Evolutionary conservation across 78 protist species (phyloP), one percentile per base, ranked within the genome.

Genomic region (Dictyostelium firmibasis): DNA sequence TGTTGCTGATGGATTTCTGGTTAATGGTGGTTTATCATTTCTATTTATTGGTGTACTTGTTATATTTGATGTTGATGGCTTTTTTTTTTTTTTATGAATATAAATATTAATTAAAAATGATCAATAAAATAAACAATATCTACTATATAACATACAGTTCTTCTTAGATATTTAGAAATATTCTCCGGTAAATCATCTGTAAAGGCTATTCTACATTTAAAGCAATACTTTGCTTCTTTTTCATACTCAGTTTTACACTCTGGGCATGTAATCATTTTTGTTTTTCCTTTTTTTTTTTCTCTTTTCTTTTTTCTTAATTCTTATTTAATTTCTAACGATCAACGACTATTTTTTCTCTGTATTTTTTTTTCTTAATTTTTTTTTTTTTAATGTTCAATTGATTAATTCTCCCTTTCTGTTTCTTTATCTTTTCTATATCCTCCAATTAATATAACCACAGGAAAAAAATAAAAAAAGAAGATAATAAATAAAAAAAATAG

Each of bases 221-320:
- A 88, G 86, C 93, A 88, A 88, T 88, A 88, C 27, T 88, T 88
- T 88, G 93, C 93, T 47, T 88, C 93, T 82, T 88, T 88, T 88
- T 88, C 93, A 88, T 88, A 88, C 35, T 88, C 93, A 16, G 85
- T 60, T 43, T 76, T 76, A 79, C 93, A 88, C 81, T 88, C 93
- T 60, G 93, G 93, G 29, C 93, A 88, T 25, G 70, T 44, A 78
- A 88, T 79, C 85, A 88, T 79, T 79, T 33, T 72, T 29, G 2
- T 41, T 41, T 41, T 41, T 41, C 9, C 14, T 47, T 8, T 47
- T 47, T 13, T 47, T 47, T 16, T 16, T 50, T 50, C 20, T 50
- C 3, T 50, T 16, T 16, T 47, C 11, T 47, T 47, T 47, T 10
- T 11, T 41, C 16, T 50, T 50, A 50, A 16, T 16, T 50, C 62